These are phyloP conservation scores for Piper longum DNA, from an alignment of 164 flowering plant genomes.

Conservation along the genomic window DNA sequence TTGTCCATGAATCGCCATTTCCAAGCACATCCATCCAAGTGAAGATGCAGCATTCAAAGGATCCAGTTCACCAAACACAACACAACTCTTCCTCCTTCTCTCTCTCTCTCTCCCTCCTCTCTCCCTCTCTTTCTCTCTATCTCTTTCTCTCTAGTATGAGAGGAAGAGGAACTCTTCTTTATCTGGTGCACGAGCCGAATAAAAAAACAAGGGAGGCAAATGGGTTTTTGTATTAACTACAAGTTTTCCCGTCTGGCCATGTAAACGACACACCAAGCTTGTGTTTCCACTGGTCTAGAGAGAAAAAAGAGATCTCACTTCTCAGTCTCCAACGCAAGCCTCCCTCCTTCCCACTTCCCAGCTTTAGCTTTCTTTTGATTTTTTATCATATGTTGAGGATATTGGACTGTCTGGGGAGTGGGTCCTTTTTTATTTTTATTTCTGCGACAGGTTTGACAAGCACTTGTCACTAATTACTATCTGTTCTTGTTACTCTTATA, in stretches of 20 bases:
- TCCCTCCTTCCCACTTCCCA: slow-evolving; percentile 28
- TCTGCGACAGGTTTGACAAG: too few relatives aligned
- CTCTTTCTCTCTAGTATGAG: too few relatives aligned
- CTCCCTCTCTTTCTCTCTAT: slow-evolving; percentile 13
- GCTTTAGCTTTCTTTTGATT: slow-evolving; percentile 1
- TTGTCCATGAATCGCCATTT: slow-evolving; percentile 20
- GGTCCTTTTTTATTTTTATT: slow-evolving; percentile 17
- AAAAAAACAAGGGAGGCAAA: slow-evolving; percentile 12
- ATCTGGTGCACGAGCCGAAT: slow-evolving; percentile 40
- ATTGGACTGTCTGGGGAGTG: slow-evolving; percentile 23
- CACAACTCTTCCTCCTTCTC: slow-evolving; percentile 19
- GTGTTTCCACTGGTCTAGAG: neutral
- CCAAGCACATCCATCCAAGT: slow-evolving; percentile 28
- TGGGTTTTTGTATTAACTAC: slow-evolving; percentile 14
- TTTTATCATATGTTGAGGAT: slow-evolving; percentile 6
- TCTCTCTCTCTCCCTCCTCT: slow-evolving; percentile 9
- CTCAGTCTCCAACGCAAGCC: slow-evolving; percentile 66
- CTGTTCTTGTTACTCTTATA: slow-evolving; percentile 32
- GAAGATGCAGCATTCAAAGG: slow-evolving; percentile 13
- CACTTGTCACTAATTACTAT: too few relatives aligned
- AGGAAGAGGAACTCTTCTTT: slow-evolving; percentile 34
- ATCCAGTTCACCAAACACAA: neutral
- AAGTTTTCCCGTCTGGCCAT: slow-evolving; percentile 33
- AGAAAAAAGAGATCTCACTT: slow-evolving; percentile 23
- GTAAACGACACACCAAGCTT: neutral